Evolutionary conservation across 768 basidiomycete genomes (phyloP).

Genomic region (Leccinum obscurum): DNA sequence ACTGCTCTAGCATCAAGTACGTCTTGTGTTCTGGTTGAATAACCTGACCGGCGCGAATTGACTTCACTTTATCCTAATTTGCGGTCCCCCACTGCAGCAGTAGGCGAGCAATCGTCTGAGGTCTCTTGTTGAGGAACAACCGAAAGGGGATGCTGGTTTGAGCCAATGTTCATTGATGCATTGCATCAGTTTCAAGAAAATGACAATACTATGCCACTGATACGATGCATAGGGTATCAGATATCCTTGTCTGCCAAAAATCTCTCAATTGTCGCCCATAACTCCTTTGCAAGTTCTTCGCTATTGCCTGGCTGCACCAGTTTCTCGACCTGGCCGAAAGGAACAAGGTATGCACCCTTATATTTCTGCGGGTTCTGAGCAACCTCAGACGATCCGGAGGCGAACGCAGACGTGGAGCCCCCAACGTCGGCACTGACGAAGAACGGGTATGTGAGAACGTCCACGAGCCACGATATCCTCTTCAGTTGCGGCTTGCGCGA

Average conservation of each 20-base stretch:
- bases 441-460: slow-evolving; percentile 1
- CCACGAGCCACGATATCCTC: slow-evolving; percentile 22
- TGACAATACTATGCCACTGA: too few species aligned
- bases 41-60: too few species aligned
- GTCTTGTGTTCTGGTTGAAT: too few species aligned
- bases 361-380: slow-evolving; percentile 24
- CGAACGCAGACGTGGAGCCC: slow-evolving; percentile 28
- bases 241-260: slow-evolving; percentile 26
- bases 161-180: too few species aligned
- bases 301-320: slow-evolving; percentile 16
- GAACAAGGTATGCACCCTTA: slow-evolving; percentile 35
- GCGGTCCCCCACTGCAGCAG: too few species aligned
- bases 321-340: slow-evolving; percentile 20
- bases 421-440: slow-evolving; percentile 24
- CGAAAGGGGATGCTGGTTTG: too few species aligned
- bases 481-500: slow-evolving; percentile 19
- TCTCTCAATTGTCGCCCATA: slow-evolving; percentile 32
- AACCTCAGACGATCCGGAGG: slow-evolving; percentile 32
- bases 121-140: too few species aligned
- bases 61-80: too few species aligned
- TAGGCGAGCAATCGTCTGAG: too few species aligned
- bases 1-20: too few species aligned
- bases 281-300: slow-evolving; percentile 30
- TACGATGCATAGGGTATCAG: background rate
- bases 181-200: background rate